phyloP scores from a whole-genome alignment of 1,284 basidiomycete genomes.

The Amylostereum areolatum region DNA sequence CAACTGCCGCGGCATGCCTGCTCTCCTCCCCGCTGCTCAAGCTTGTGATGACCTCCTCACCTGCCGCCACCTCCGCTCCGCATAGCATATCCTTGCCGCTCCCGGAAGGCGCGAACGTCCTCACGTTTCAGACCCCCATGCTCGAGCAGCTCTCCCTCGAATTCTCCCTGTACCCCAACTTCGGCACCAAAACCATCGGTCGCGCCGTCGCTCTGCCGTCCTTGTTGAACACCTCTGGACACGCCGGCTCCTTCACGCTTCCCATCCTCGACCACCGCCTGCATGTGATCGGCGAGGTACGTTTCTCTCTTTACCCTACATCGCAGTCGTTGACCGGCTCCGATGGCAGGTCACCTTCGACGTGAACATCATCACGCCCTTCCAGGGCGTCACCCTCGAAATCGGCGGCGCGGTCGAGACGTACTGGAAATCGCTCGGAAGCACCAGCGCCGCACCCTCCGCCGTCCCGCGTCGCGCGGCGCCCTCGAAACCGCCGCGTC shows the following conservation, averaged over 20 bases:
- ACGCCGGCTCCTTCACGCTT: slow-evolving; percentile 56
- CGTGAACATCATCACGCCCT: slow-evolving; percentile 84
- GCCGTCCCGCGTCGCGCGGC: slow-evolving; percentile 22
- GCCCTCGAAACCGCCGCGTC: slow-evolving; percentile 20
- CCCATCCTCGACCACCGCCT: slow-evolving; percentile 92
- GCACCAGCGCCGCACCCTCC: slow-evolving; percentile 39
- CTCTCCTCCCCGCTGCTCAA: slow-evolving; percentile 83
- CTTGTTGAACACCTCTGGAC: slow-evolving; percentile 57
- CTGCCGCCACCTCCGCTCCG: slow-evolving; percentile 79
- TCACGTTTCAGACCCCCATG: slow-evolving; percentile 83
- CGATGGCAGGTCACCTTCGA: slow-evolving; percentile 75
- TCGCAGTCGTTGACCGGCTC: slow-evolving; percentile 7
- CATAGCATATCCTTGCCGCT: slow-evolving; percentile 87
- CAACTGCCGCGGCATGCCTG: slow-evolving; percentile 53
- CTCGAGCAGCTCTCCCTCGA: slow-evolving; percentile 79
- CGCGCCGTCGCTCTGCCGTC: slow-evolving; percentile 85
- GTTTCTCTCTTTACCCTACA: slow-evolving; percentile 15
- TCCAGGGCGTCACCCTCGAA: slow-evolving; percentile 91
- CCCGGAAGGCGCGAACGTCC: slow-evolving; percentile 74
- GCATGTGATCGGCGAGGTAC: slow-evolving; percentile 90
- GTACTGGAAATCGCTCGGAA: slow-evolving; percentile 90
- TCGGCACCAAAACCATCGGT: slow-evolving; percentile 97
- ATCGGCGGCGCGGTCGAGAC: slow-evolving; percentile 94
- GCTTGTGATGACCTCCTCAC: slow-evolving; percentile 85
- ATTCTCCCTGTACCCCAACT: slow-evolving; percentile 95